Evolutionary conservation across 345 rosid species (phyloP), one percentile per base, ranked within the genome.

Genomic region (Erodium maritimum): DNA sequence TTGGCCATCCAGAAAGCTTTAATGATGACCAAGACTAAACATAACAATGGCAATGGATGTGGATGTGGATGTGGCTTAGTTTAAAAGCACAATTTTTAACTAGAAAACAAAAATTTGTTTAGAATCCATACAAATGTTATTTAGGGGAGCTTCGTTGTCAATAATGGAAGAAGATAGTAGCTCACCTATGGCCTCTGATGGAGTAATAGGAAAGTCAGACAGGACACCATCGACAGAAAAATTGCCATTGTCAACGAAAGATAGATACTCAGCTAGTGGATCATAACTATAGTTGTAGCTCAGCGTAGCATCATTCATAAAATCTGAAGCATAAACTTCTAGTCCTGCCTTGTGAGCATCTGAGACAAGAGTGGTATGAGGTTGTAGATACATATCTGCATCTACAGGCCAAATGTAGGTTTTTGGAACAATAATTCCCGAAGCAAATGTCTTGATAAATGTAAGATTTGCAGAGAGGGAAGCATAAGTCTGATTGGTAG

Each of bases 261-360:
- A 50, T 52, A 89, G 71, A 70, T 68, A 82, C 79, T 93, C 99
- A 10, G 83, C 71, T 33, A 85, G 48, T 0, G 99, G 99, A 70
- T 93, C 96, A 56, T 69, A 83, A 69, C 97, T 89, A 75, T 76
- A 89, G 67, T 82, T 89, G 80, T 69, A 93, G 74, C 91, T 82
- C 21, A 87, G 22, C 53, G 78, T 77, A 70, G 71, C 51, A 37
- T 93, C 99, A 66, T 82, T 93, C 19, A 70, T 77, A 77, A 93
- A 93, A 13, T 81, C 88, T 25, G 95, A 73, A 20, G 91, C 91
- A 64, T 72, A 85, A 67, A 93, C 88, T 83, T 79, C 78, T 53
- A 93, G 77, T 21, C 96, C 91, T 60, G 78, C 87, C 67, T 85
- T 83, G 65, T 93, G 99, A 67, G 97, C 96, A 79, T 87, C 94